Evolutionary conservation across 495 filamentous ascomycete genomes (phyloP).

Genomic region (Aspergillus taichungensis): DNA sequence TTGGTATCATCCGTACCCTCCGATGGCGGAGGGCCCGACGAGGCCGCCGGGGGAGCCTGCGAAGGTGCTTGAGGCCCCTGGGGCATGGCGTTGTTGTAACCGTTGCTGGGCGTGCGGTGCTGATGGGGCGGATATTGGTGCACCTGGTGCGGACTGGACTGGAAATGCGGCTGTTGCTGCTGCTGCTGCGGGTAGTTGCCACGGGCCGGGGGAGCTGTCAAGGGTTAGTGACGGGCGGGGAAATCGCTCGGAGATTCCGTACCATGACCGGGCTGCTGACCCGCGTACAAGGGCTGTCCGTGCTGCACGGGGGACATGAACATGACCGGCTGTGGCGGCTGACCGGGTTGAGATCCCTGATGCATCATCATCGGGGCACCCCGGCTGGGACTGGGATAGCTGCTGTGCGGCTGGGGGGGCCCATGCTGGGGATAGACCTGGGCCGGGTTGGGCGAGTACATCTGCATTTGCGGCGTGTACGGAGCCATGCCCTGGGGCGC

Average conservation of each 20-base stretch:
- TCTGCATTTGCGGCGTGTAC: slow-evolving; percentile 59
- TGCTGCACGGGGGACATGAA: slow-evolving; percentile 63
- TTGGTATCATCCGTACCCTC: slow-evolving; percentile 48
- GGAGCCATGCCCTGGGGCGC: slow-evolving; percentile 48
- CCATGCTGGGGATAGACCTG: slow-evolving; percentile 57
- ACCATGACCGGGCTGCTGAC: slow-evolving; percentile 58
- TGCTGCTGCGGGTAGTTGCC: slow-evolving; percentile 50
- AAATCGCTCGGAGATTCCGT: slow-evolving; percentile 30
- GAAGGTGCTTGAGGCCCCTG: slow-evolving; percentile 39
- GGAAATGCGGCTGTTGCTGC: slow-evolving; percentile 52
- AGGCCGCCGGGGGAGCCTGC: slow-evolving; percentile 31
- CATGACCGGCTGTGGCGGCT: slow-evolving; percentile 47
- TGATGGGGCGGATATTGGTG: slow-evolving; percentile 56
- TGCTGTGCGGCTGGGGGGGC: slow-evolving; percentile 59
- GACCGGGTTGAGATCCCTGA: slow-evolving; percentile 66
- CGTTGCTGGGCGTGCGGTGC: slow-evolving; percentile 50
- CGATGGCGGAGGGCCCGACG: slow-evolving; percentile 28
- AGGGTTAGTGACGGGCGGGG: slow-evolving; percentile 16
- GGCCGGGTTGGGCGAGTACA: slow-evolving; percentile 60
- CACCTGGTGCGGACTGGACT: slow-evolving; percentile 54
- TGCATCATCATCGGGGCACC: slow-evolving; percentile 80
- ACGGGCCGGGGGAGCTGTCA: slow-evolving; percentile 49
- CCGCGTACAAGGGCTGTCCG: slow-evolving; percentile 56
- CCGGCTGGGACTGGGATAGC: slow-evolving; percentile 76
- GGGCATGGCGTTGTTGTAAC: slow-evolving; percentile 49